Evolutionary conservation across 495 filamentous ascomycete genomes (phyloP).

Genomic region (Penicillium desertorum): DNA sequence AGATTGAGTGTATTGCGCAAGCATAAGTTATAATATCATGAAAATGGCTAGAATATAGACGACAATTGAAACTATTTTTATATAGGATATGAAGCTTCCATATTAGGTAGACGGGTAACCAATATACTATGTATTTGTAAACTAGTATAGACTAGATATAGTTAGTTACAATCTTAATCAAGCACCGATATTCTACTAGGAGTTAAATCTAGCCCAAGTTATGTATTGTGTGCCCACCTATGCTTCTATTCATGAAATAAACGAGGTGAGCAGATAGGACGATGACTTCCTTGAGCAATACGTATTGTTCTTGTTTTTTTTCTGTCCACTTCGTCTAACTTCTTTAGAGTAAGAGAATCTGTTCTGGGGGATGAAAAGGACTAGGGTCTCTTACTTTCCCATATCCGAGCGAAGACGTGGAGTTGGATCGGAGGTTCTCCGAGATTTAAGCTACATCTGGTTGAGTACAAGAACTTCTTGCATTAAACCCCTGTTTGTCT

Average conservation of each 20-base stretch:
- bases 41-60: conserved; percentile 7
- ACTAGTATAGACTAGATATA: not conserved
- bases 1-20: conserved; percentile 43
- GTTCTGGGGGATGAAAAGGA: not conserved
- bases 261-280: not conserved
- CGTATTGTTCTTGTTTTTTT: too few relatives aligned
- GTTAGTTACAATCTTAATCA: not conserved
- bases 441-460: too few relatives aligned
- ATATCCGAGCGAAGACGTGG: not conserved
- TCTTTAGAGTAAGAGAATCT: not conserved
- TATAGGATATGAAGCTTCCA: not conserved
- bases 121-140: not conserved
- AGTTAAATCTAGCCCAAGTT: not conserved
- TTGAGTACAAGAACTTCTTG: too few relatives aligned
- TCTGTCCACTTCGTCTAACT: too few relatives aligned
- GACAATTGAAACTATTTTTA: not conserved
- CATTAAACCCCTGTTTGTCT: not conserved
- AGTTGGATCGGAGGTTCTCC: not conserved
- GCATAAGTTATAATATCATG: conserved; percentile 18
- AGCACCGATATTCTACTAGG: not conserved
- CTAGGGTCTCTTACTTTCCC: not conserved
- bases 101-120: not conserved
- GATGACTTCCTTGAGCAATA: too few relatives aligned
- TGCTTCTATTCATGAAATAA: not conserved
- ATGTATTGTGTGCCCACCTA: not conserved